Percentiles rank a stretch among this genome's conserved stretches.
Evolutionary conservation across 768 basidiomycete genomes (phyloP).

Genomic region (Boletus vermiculosoides): DNA sequence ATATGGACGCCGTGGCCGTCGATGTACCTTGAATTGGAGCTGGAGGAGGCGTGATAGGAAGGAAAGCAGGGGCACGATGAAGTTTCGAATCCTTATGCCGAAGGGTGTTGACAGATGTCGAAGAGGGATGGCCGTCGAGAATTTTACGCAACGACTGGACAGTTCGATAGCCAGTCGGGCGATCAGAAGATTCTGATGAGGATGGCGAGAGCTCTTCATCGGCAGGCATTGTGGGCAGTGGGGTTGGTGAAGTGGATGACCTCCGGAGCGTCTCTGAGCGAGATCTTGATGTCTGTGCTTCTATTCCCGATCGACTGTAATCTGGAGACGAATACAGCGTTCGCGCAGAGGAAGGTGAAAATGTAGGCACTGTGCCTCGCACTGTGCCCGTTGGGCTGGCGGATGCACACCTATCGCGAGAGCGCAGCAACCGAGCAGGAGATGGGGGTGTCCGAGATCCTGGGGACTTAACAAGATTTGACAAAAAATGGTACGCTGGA

Average conservation of each 20-base stretch:
- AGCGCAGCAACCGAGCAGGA: constrained; percentile 32
- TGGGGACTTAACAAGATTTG: constrained; percentile 48
- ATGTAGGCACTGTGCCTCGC: constrained; percentile 14
- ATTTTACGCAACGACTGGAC: constrained; percentile 69
- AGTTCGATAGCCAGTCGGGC: constrained; percentile 55
- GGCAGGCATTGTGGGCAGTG: constrained; percentile 53
- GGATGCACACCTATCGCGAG: constrained; percentile 35
- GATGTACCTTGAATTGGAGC: constrained; percentile 60
- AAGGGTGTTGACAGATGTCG: constrained; percentile 22
- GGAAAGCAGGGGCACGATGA: constrained; percentile 28
- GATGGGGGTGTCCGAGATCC: constrained; percentile 27
- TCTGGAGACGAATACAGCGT: constrained; percentile 11
- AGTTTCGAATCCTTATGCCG: constrained; percentile 12
- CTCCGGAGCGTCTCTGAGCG: constrained; percentile 34
- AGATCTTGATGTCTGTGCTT: constrained; percentile 17
- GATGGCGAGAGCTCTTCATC: constrained; percentile 52
- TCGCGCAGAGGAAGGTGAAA: constrained; percentile 18
- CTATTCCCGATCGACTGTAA: constrained; percentile 8
- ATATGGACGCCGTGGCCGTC: constrained; percentile 74
- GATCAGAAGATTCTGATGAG: constrained; percentile 55
- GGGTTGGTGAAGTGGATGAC: constrained; percentile 11
- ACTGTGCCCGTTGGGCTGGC: constrained; percentile 30
- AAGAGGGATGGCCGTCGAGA: constrained; percentile 50
- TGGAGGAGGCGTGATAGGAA: constrained; percentile 46
- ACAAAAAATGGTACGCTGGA: constrained; percentile 61